Conservation (phyloP, 1,284 basidiomycete species). For the Cryptococcus sp. region DNA sequence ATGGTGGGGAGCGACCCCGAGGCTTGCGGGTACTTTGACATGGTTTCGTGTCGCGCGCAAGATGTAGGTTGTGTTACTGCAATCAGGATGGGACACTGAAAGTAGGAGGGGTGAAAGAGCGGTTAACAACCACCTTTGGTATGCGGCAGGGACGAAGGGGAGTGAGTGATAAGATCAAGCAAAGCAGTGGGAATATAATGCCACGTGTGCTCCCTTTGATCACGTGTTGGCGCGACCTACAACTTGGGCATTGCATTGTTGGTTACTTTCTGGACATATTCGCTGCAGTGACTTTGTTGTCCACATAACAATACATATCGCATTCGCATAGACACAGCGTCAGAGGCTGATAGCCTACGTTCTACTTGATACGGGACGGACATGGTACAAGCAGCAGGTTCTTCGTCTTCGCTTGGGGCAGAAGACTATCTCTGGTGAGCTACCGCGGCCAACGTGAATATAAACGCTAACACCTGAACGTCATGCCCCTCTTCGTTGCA, state of each 20-base stretch:
- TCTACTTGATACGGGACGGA: too few relatives aligned
- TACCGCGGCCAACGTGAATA: background rate
- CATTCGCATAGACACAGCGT: background rate
- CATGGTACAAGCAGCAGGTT: slow-evolving; percentile 19
- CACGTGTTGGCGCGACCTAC: background rate
- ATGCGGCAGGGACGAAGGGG: background rate
- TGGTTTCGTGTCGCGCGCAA: slow-evolving; percentile 1
- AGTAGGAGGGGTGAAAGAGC: background rate
- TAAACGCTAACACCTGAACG: background rate
- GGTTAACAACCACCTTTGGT: background rate
- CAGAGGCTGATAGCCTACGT: too few relatives aligned
- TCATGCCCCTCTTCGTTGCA: slow-evolving; percentile 8
- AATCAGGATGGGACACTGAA: background rate
- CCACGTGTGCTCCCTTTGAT: slow-evolving; percentile 2
- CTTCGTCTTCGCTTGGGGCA: slow-evolving; percentile 5
- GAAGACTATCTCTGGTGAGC: slow-evolving; percentile 21
- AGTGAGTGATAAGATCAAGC: background rate
- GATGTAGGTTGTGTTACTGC: background rate
- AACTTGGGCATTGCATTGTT: background rate
- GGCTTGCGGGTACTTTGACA: slow-evolving; percentile 24
- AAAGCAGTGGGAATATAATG: background rate
- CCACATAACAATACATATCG: background rate
- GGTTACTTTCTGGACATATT: background rate
- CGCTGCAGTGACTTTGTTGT: slow-evolving; percentile 1
- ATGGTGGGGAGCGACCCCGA: slow-evolving; percentile 32